Percentiles rank a stretch among this genome's conserved stretches.
Evolutionary conservation across 2,329 filamentous ascomycete species (phyloP).

Genomic region (Bipolaris oryzae): DNA sequence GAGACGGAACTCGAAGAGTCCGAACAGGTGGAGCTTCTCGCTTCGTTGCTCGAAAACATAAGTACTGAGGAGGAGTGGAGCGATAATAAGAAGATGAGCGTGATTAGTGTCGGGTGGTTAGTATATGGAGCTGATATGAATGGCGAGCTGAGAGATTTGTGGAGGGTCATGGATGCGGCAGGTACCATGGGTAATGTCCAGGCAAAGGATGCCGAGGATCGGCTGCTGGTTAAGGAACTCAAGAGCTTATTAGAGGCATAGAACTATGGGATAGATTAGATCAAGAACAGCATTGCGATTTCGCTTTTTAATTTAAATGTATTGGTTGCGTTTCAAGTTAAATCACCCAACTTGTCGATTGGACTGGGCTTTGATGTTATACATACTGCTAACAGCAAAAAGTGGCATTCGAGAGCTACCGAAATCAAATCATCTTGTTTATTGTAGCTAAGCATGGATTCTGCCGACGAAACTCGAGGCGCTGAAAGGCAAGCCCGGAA

Average conservation of each 20-base stretch:
- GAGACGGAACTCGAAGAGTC: slow-evolving; percentile 63
- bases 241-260: slow-evolving; percentile 39
- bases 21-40: slow-evolving; percentile 80
- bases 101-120: slow-evolving; percentile 77
- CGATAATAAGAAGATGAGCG: slow-evolving; percentile 77
- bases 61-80: slow-evolving; percentile 54
- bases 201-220: slow-evolving; percentile 34
- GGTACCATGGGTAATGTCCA: slow-evolving; percentile 59
- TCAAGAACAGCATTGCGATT: not conserved
- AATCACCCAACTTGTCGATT: not conserved
- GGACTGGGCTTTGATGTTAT: too few species aligned
- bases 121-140: slow-evolving; percentile 72
- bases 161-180: slow-evolving; percentile 75
- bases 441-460: too few species aligned
- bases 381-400: too few species aligned
- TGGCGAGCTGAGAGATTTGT: slow-evolving; percentile 80
- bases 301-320: not conserved
- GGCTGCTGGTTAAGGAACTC: slow-evolving; percentile 45
- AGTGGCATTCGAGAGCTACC: too few species aligned
- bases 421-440: too few species aligned
- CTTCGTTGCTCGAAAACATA: slow-evolving; percentile 79
- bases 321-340: not conserved
- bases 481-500: too few species aligned
- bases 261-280: not conserved
- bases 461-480: too few species aligned